Evolutionary conservation across 2,329 filamentous ascomycete species (phyloP).

Genomic region (Akanthomyces muscarius): DNA sequence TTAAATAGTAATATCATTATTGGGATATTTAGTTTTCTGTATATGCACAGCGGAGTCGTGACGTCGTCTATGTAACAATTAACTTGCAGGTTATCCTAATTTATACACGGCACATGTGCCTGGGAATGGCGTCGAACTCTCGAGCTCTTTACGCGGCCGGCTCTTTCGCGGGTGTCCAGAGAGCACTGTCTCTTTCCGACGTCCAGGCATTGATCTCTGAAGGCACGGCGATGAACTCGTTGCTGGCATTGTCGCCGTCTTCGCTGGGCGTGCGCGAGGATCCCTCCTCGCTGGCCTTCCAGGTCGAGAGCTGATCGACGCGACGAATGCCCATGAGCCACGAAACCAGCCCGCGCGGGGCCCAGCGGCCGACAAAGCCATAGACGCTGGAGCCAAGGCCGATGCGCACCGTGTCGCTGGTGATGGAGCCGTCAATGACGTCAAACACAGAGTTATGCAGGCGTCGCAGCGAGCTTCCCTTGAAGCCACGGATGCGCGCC

Average conservation of each 20-base stretch:
- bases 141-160: neutral
- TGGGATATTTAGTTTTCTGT: constrained; percentile 6
- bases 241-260: constrained; percentile 30
- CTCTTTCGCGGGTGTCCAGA: constrained; percentile 37
- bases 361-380: constrained; percentile 76
- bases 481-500: constrained; percentile 54
- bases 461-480: constrained; percentile 69
- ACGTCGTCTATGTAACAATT: constrained; percentile 29
- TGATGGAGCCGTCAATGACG: constrained; percentile 66
- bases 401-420: constrained; percentile 65
- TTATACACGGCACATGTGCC: constrained; percentile 11
- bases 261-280: constrained; percentile 36
- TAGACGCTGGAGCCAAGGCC: constrained; percentile 83
- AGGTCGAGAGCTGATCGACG: constrained; percentile 53
- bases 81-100: constrained; percentile 23
- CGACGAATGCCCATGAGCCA: constrained; percentile 86
- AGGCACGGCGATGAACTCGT: constrained; percentile 51
- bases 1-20: constrained; percentile 1
- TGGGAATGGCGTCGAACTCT: neutral
- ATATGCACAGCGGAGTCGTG: constrained; percentile 28
- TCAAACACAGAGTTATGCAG: constrained; percentile 89
- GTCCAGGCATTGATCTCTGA: constrained; percentile 39
- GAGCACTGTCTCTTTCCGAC: constrained; percentile 40
- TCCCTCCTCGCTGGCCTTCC: constrained; percentile 44
- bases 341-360: constrained; percentile 72